Base-by-base conservation (phyloP, 371 early-diverging fungal species). In the Mucor irregularis region DNA sequence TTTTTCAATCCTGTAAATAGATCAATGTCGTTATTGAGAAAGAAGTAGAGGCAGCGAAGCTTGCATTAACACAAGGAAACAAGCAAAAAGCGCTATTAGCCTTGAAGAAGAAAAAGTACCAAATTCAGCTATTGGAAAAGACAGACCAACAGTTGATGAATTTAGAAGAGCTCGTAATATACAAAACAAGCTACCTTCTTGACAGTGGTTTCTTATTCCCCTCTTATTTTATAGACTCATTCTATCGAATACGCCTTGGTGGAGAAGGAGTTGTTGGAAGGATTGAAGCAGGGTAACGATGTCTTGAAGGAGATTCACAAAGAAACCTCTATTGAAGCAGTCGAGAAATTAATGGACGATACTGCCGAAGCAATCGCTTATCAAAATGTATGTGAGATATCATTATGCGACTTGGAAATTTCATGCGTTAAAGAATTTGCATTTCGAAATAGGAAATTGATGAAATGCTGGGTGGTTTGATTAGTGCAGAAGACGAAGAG, bases 351-450 rank as follows among this genome's bases (percentile, higher is more conserved):
- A 26, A 93, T 97, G 89, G 94, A 94, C 45, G 96, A 98, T 53
- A 96, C 97, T 0, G 93, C 90, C 0, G 98, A 97, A 35, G 95
- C 92, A 4, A 91, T 97, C 65, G 94, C 90, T 0, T 97, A 97
- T 64, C 98, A 98, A 66, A 90, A 92, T 56, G 94, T 80, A 71
- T 60, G 28, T 14, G 28, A 9, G 5, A 25, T 1, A 38, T 0
- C 6, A 24, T 37, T 42, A 35, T 17, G 24, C 13, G 26, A 11
- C 22, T 33, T n/a, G 17, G 24, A n/a, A 11, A 29, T 11, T 43
- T 43, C n/a, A n/a, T n/a, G n/a, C n/a, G n/a, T n/a, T n/a, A n/a
- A n/a, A n/a, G n/a, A n/a, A n/a, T n/a, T n/a, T n/a, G n/a, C n/a
- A n/a, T n/a, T n/a, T n/a, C n/a, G n/a, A 14, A 25, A 39, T 54